Base-by-base conservation (phyloP, 768 basidiomycete genomes). In the Boletus bicolor region DNA sequence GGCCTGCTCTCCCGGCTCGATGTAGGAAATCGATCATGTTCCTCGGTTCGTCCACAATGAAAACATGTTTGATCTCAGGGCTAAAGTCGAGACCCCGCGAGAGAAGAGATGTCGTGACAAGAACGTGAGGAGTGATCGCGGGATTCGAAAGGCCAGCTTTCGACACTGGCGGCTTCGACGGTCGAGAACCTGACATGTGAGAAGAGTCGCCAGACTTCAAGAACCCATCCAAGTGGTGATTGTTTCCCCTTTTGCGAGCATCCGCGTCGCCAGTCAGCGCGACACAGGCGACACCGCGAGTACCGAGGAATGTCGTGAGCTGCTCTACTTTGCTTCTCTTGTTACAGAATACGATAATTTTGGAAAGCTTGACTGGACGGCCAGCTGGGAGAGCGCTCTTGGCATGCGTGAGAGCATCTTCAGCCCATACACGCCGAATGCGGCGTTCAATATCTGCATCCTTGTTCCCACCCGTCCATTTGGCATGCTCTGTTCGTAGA, bases 11-110 rank as follows among this genome's bases (percentile, higher is more conserved):
- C 15, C 94, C 94, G 0, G 94, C 94, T 5, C 94, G 85, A 72
- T 97, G 94, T 56, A 97, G 69, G 68, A 96, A 95, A 70, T 97
- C 94, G 38, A 95, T 80, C 79, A 89, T 89, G 68, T 93, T 95
- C 61, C 89, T 76, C 19, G 94, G 93, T 65, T 89, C 84, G 62
- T 96, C 94, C 24, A 91, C 79, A 60, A 96, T 86, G 69, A 97
- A 87, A 3, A 96, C 89, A 63, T 94, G 85, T 58, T 81, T 79
- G 61, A 96, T 83, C 5, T 75, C 74, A 0, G 91, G 85, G 14
- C 84, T 76, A 64, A 97, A 97, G 69, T 97, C 94, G 2, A 96
- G 80, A 2, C 94, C 94, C 19, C 94, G 83, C 10, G 92, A 93
- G 28, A 97, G 84, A 35, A 97, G 77, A 6, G 93, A 95, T 0